Conservation (phyloP, 495 filamentous ascomycete genomes). For the Chaetomium cochliodes region DNA sequence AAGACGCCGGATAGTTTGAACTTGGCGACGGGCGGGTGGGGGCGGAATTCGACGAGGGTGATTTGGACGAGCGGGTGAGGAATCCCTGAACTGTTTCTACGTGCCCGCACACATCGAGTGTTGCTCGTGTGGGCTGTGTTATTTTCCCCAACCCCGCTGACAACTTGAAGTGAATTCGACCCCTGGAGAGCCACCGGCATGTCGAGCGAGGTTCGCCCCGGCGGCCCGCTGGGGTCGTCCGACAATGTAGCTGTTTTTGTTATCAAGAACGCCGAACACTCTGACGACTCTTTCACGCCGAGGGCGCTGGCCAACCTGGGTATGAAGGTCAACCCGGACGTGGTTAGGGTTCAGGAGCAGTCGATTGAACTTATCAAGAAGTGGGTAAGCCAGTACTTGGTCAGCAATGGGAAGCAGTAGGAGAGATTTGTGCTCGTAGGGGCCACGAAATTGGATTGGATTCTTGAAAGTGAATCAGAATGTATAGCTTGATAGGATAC, state of each 20-base stretch:
- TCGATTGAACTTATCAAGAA: slow-evolving; percentile 40
- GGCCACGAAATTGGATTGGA: background rate
- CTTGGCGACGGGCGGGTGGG: slow-evolving; percentile 57
- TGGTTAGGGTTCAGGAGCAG: slow-evolving; percentile 39
- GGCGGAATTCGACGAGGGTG: slow-evolving; percentile 52
- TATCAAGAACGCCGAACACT: slow-evolving; percentile 57
- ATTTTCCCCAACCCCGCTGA: background rate
- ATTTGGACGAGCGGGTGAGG: slow-evolving; percentile 59
- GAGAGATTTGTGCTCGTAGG: background rate
- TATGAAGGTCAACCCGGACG: slow-evolving; percentile 42
- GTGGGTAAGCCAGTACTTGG: slow-evolving; percentile 48
- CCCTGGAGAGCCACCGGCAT: slow-evolving; percentile 59
- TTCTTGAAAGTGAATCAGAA: too few relatives aligned
- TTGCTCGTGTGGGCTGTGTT: background rate
- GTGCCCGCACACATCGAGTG: too few relatives aligned
- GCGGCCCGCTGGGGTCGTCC: slow-evolving; percentile 51
- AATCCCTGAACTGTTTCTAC: background rate
- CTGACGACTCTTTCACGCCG: slow-evolving; percentile 47
- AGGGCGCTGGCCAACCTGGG: slow-evolving; percentile 38
- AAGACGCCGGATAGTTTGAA: slow-evolving; percentile 56
- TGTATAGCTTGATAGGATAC: background rate
- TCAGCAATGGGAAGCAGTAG: background rate
- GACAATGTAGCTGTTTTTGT: slow-evolving; percentile 49
- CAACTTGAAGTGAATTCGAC: slow-evolving; percentile 50
- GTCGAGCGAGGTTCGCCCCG: slow-evolving; percentile 53